These are phyloP conservation scores for Eragrostis curvula DNA, from an alignment of 176 grass and related monocot genomes.

Conservation along the genomic window DNA sequence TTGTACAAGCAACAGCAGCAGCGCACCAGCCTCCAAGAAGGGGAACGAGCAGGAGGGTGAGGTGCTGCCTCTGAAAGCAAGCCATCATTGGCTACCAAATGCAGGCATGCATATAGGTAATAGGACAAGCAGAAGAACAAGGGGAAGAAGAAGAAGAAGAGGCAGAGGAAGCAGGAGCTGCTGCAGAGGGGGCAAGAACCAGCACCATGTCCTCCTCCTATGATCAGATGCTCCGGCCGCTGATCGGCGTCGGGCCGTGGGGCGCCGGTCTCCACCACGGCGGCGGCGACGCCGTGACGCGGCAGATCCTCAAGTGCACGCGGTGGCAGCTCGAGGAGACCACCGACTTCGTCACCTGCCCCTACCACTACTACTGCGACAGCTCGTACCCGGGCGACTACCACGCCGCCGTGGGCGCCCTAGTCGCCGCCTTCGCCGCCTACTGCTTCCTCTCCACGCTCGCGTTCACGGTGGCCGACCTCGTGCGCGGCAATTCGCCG, in stretches of 20 bases:
- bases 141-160: constrained; percentile 32
- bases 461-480: constrained; percentile 70
- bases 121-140: constrained; percentile 32
- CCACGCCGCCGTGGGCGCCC: constrained; percentile 52
- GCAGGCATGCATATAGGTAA: constrained; percentile 66
- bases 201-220: constrained; percentile 48
- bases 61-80: constrained; percentile 48
- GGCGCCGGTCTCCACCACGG: constrained; percentile 10
- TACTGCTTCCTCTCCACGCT: constrained; percentile 74
- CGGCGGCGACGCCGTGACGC: constrained; percentile 52
- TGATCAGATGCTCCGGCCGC: constrained; percentile 53
- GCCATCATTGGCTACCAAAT: constrained; percentile 50
- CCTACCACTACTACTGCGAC: constrained; percentile 99
- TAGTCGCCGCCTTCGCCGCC: constrained; percentile 66
- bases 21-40: constrained; percentile 62
- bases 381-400: constrained; percentile 86
- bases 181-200: background rate
- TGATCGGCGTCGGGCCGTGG: constrained; percentile 48
- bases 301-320: constrained; percentile 90
- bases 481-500: constrained; percentile 15
- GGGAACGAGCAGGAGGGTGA: constrained; percentile 29
- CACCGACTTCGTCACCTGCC: constrained; percentile 85
- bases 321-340: constrained; percentile 98
- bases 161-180: background rate
- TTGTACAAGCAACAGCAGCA: constrained; percentile 73